These are phyloP conservation scores for Musa beccarii DNA, from an alignment of 176 grass and related monocot species.

Conservation along the genomic window DNA sequence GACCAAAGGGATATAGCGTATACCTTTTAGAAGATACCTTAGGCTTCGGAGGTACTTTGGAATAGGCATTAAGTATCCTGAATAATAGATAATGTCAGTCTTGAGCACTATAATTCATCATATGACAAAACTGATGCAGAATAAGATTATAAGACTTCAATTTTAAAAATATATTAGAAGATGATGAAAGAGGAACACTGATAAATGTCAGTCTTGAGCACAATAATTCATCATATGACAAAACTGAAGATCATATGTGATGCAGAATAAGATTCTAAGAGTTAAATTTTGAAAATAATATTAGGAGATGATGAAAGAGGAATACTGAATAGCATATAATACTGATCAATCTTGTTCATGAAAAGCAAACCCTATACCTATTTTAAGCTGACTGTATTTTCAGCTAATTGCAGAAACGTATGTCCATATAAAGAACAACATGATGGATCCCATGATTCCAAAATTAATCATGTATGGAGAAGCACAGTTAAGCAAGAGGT, in stretches of 20 bases:
- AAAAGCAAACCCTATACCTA: background rate
- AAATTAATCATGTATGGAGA: no score
- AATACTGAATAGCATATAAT: background rate
- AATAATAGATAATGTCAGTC: background rate
- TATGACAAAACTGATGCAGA: background rate
- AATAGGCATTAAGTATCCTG: conserved; percentile 15
- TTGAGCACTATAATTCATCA: background rate
- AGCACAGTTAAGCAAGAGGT: no score
- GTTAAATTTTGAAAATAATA: background rate
- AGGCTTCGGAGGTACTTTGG: conserved; percentile 6
- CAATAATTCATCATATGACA: background rate
- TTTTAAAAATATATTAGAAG: background rate
- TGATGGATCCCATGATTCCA: no score
- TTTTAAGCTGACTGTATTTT: background rate
- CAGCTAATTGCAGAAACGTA: no score
- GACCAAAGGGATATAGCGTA: background rate
- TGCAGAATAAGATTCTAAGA: background rate
- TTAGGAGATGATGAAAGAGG: background rate
- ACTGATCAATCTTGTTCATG: background rate
- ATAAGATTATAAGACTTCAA: background rate
- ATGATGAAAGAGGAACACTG: background rate
- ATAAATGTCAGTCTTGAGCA: background rate
- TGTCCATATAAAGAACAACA: no score
- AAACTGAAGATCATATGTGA: background rate
- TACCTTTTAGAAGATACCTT: conserved; percentile 14